Evolutionary conservation across 495 filamentous ascomycete genomes (phyloP).

Genomic region (Neurospora sp.): DNA sequence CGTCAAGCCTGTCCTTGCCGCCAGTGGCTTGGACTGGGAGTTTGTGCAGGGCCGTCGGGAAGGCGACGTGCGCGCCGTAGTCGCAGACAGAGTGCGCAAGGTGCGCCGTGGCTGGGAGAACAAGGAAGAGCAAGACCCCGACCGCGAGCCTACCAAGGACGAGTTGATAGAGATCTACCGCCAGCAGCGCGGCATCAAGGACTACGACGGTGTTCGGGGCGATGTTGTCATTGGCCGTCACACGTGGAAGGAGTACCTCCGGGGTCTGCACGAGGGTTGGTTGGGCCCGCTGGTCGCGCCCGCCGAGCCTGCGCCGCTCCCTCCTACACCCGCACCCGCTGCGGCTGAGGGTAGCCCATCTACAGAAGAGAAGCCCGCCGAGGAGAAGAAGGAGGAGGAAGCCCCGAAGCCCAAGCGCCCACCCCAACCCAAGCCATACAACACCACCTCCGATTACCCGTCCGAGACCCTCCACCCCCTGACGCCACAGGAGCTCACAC

Average conservation of each 20-base stretch:
- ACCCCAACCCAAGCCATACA: constrained; percentile 51
- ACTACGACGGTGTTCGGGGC: constrained; percentile 64
- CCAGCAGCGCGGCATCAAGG: constrained; percentile 48
- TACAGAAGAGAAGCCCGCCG: constrained; percentile 14
- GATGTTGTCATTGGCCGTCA: constrained; percentile 86
- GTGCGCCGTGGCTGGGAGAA: constrained; percentile 49
- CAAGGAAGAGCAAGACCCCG: constrained; percentile 32
- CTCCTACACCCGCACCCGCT: constrained; percentile 10
- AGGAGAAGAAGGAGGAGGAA: constrained; percentile 23
- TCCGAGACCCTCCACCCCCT: constrained; percentile 46
- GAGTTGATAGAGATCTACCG: constrained; percentile 47
- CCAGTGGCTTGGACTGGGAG: constrained; percentile 86
- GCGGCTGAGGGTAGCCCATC: constrained; percentile 22
- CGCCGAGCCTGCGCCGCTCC: constrained; percentile 18
- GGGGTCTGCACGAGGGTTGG: constrained; percentile 94
- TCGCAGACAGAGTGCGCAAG: constrained; percentile 74
- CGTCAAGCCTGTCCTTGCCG: constrained; percentile 84
- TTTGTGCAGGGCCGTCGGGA: constrained; percentile 84
- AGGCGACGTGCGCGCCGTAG: constrained; percentile 72
- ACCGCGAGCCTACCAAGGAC: constrained; percentile 38
- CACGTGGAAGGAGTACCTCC: constrained; percentile 95
- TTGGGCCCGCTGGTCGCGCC: constrained; percentile 60
- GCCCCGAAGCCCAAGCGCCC: constrained; percentile 38
- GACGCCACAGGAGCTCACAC: constrained; percentile 51
- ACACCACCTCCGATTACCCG: constrained; percentile 58